Evolutionary conservation across 2,329 filamentous ascomycete genomes (phyloP).

Genomic region (Madurella mycetomatis): DNA sequence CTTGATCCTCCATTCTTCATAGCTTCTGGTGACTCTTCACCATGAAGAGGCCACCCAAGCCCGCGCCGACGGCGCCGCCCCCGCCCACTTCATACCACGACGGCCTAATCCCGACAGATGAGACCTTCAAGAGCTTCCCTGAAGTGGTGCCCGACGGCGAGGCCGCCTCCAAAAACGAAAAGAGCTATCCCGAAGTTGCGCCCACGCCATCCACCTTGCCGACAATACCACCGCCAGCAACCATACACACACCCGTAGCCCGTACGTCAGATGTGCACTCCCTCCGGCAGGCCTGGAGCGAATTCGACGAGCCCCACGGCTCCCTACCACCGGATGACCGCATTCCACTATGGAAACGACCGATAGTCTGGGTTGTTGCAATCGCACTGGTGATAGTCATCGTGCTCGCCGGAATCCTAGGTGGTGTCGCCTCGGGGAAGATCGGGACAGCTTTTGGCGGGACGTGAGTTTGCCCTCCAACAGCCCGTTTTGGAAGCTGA

Average conservation of each 20-base stretch:
- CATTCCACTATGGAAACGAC: slow-evolving; percentile 7
- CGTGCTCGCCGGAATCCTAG: slow-evolving; percentile 18
- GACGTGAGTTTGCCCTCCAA: too few species aligned
- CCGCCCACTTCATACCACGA: slow-evolving; percentile 14
- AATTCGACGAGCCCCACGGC: slow-evolving; percentile 1
- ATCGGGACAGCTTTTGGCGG: slow-evolving; percentile 6
- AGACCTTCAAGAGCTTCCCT: slow-evolving; percentile 5
- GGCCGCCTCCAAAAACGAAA: slow-evolving; percentile 8
- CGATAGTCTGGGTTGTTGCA: slow-evolving; percentile 11
- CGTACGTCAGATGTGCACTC: slow-evolving; percentile 14
- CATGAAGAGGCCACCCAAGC: slow-evolving; percentile 1
- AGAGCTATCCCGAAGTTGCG: slow-evolving; percentile 15
- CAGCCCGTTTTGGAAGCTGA: background rate
- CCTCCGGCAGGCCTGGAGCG: slow-evolving; percentile 16
- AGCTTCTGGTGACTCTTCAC: background rate
- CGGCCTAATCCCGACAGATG: slow-evolving; percentile 12
- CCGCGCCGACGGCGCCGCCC: too few species aligned
- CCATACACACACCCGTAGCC: background rate
- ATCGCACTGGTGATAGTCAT: slow-evolving; percentile 9
- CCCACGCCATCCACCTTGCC: background rate
- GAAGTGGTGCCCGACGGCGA: slow-evolving; percentile 13
- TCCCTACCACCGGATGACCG: background rate
- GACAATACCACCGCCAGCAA: background rate
- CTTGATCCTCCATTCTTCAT: background rate
- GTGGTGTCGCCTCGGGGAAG: slow-evolving; percentile 15